These are phyloP conservation scores for Fagopyrum homotropicum DNA, from an alignment of 148 eudicot genomes.

Conservation along the genomic window DNA sequence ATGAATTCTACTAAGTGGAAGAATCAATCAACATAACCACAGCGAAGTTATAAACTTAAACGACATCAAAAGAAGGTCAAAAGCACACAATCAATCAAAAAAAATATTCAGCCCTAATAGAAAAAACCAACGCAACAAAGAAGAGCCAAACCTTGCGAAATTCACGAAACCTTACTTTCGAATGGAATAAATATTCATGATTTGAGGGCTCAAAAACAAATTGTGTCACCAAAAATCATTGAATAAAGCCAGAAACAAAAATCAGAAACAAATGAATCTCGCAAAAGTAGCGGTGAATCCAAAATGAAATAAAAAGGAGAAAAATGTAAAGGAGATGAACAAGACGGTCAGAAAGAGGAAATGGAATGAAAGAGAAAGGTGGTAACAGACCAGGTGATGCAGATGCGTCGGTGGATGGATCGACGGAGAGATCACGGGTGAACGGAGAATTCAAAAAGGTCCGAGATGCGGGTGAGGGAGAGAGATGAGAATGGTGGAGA, in stretches of 20 bases:
- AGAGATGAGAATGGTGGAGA: not conserved
- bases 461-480: conserved; percentile 13
- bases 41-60: not conserved
- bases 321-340: not conserved
- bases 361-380: not conserved
- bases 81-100: not conserved
- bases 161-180: conserved; percentile 3
- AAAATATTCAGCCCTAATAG: not conserved
- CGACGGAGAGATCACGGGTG: conserved; percentile 16
- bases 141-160: not conserved
- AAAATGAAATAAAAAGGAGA: not conserved
- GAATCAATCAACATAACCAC: conserved; percentile 2
- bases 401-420: conserved; percentile 15
- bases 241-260: not conserved
- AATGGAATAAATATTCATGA: not conserved
- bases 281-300: not conserved
- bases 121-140: not conserved
- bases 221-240: not conserved
- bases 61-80: not conserved
- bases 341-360: not conserved
- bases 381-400: conserved; percentile 21
- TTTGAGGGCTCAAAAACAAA: not conserved
- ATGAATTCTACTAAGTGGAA: not conserved
- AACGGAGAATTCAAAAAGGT: not conserved
- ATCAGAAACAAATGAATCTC: not conserved